Evolutionary conservation across 805 yeast species (phyloP).

Genomic region (Myxozyma sirexii): DNA sequence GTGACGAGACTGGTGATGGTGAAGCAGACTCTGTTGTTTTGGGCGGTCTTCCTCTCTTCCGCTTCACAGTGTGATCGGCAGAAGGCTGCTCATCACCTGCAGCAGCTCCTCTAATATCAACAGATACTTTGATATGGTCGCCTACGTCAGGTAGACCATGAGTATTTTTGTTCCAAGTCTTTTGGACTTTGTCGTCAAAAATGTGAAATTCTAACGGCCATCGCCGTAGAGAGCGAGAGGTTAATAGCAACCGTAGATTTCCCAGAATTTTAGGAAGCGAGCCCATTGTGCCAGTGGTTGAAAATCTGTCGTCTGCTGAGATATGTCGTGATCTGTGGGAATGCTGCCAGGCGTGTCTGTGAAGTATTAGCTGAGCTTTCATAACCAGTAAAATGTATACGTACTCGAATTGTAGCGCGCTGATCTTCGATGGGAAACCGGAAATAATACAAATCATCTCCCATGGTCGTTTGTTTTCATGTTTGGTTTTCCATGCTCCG

Average conservation of each 20-base stretch:
- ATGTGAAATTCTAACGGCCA: constrained; percentile 38
- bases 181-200: constrained; percentile 36
- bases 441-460: constrained; percentile 61
- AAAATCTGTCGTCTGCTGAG: constrained; percentile 45
- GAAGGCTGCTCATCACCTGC: neutral
- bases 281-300: constrained; percentile 35
- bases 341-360: constrained; percentile 76
- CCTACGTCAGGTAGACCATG: constrained; percentile 30
- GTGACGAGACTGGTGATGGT: neutral
- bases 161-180: constrained; percentile 38
- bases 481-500: constrained; percentile 71
- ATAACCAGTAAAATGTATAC: constrained; percentile 4
- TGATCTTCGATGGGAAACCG: constrained; percentile 69
- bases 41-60: neutral
- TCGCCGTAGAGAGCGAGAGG: constrained; percentile 35
- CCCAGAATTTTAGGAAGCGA: constrained; percentile 38
- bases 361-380: neutral
- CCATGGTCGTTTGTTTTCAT: constrained; percentile 71
- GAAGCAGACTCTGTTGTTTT: neutral
- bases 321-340: constrained; percentile 66
- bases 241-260: constrained; percentile 37
- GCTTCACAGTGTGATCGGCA: neutral
- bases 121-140: constrained; percentile 12
- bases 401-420: constrained; percentile 74
- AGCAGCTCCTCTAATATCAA: constrained; percentile 16